These are phyloP conservation scores for Pisolithus albus DNA, from an alignment of 768 basidiomycete genomes.

Conservation along the genomic window DNA sequence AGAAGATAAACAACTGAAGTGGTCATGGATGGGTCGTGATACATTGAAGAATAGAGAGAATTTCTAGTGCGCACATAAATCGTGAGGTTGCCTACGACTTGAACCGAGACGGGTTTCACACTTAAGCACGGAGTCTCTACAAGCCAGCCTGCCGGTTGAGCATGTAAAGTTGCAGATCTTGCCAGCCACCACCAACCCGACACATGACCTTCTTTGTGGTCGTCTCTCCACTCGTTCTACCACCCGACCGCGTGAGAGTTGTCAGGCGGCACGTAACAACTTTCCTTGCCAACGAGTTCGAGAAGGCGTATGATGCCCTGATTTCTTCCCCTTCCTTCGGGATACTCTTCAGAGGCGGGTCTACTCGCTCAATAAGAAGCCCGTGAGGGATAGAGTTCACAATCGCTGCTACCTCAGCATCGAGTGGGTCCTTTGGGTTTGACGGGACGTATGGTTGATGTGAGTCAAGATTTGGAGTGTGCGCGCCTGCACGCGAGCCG, in stretches of 20 bases:
- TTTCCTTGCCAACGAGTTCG: conserved; percentile 66
- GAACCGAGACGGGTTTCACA: conserved; percentile 1
- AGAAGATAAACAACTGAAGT: conserved; percentile 1
- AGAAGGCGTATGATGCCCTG: conserved; percentile 78
- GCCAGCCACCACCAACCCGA: conserved; percentile 85
- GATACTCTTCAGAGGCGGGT: conserved; percentile 59
- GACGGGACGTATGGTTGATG: conserved; percentile 55
- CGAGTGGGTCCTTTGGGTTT: conserved; percentile 73
- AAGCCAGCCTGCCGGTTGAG: conserved; percentile 70
- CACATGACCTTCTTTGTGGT: conserved; percentile 80
- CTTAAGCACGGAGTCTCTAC: conserved; percentile 18
- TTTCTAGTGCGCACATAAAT: conserved; percentile 23
- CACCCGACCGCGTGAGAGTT: conserved; percentile 58
- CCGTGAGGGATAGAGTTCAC: conserved; percentile 76
- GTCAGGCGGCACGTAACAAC: conserved; percentile 75
- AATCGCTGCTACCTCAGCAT: conserved; percentile 66
- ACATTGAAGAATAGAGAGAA: conserved; percentile 19
- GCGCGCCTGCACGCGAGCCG: conserved; percentile 56
- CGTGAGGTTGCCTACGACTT: conserved; percentile 1
- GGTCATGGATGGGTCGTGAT: conserved; percentile 17
- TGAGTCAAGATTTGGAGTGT: conserved; percentile 51
- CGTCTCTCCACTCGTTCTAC: conserved; percentile 33
- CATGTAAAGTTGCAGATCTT: conserved; percentile 71
- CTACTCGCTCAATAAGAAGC: conserved; percentile 70
- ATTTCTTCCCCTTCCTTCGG: conserved; percentile 75